Evolutionary conservation across 1,284 basidiomycete species (phyloP), one percentile per base, ranked within the genome.

Genomic region (Kwoniella shivajii): DNA sequence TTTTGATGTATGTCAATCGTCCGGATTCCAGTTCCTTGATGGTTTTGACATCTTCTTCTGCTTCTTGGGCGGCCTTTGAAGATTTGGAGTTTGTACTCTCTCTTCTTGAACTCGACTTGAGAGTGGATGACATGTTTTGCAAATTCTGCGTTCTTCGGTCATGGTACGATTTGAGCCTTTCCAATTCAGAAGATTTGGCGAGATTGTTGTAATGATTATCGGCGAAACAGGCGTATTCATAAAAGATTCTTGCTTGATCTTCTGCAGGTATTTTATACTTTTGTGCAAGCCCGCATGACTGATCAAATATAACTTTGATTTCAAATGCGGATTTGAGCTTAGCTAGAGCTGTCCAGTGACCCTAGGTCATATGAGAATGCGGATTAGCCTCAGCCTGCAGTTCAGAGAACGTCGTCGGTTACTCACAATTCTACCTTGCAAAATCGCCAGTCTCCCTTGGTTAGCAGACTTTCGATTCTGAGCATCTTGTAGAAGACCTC

Each of bases 341-440:
- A 2, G 95, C 92, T 63, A 89, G 85, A 3, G 89, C 85, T 22
- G 85, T 87, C 95, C 95, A 99, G 20, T 88, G 83, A 2, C 93
- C 94, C 90, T 93, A 64, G 27, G 39, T 39, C 37, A 43, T 27
- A 53, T 39, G 14, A n/a, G 9, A 13, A 37, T 46, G 20, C 20
- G 16, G 11, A 43, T 26, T 20, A 11, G 37, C 11, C n/a, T n/a
- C 37, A 6, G n/a, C n/a, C n/a, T n/a, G n/a, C n/a, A n/a, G n/a
- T n/a, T n/a, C n/a, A n/a, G n/a, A 44, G 38, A 36, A 22, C 22
- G 31, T 27, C 7, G 16, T 20, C 26, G 22, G 14, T 27, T 46
- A 64, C 84, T 61, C 64, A 90, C 89, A 72, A 89, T 71, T 48
- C 82, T 82, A 20, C 86, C 82, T 6, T 63, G 31, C 6, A 72